Evolutionary conservation across 1,139 yeast species (phyloP).

Genomic region (Debaryomyces subglobosus): DNA sequence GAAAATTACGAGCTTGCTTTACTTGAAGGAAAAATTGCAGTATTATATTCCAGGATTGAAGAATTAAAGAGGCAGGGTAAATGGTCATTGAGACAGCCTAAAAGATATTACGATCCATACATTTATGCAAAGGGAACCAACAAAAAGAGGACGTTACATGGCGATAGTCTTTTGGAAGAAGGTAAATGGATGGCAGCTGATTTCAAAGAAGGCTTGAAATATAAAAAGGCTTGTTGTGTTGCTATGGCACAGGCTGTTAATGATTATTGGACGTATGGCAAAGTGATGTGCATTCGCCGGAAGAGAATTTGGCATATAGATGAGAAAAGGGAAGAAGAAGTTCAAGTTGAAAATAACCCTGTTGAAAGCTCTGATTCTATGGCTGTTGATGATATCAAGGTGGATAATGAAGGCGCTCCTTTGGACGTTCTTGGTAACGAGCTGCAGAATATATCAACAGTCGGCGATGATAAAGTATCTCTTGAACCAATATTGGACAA

Average conservation of each 20-base stretch:
- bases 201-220: constrained; percentile 69
- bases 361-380: not conserved
- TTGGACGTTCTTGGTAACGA: constrained; percentile 13
- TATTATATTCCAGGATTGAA: constrained; percentile 89
- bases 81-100: constrained; percentile 92
- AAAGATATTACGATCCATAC: constrained; percentile 70
- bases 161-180: constrained; percentile 79
- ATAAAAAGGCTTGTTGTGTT: constrained; percentile 70
- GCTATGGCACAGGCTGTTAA: constrained; percentile 69
- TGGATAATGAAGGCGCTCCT: constrained; percentile 10
- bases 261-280: constrained; percentile 81
- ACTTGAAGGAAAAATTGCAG: constrained; percentile 92
- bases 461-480: not conserved
- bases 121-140: constrained; percentile 37
- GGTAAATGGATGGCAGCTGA: constrained; percentile 86
- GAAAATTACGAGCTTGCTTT: constrained; percentile 83
- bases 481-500: constrained; percentile 10
- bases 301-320: constrained; percentile 20
- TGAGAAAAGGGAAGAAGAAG: constrained; percentile 8
- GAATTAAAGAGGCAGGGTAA: constrained; percentile 84
- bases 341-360: not conserved
- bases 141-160: constrained; percentile 49
- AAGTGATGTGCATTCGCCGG: constrained; percentile 59
- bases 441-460: constrained; percentile 7
- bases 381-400: constrained; percentile 1